Evolutionary conservation across 78 protist genomes (phyloP), one percentile per base, ranked within the genome.

Genomic region (Trichosphaerium sp.): DNA sequence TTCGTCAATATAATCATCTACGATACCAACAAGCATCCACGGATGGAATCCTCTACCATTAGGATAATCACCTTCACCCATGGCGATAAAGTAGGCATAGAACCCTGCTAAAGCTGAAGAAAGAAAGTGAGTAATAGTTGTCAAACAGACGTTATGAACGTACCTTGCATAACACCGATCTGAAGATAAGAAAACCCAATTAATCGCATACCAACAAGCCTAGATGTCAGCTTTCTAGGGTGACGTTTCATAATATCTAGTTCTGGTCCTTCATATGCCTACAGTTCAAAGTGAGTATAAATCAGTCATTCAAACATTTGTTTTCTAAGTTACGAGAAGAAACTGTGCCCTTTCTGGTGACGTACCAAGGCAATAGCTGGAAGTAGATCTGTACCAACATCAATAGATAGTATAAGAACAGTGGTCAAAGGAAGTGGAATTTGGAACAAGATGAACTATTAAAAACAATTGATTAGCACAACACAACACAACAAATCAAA

Each of bases 231-330:
- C 25, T 74, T 43, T 37, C 96, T 88, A 34, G 97, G 96, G 11
- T 74, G 81, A 21, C 89, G 75, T 18, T 60, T 38, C 98, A 94
- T 94, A 31, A 94, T 93, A 74, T 81, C 91, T 14, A 23, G 7
- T 72, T 94, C 98, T 44, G 85, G 78, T 3, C 18, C 25, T 60
- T 92, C 96, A 69, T 85, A 83, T 25, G 96, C 95, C n/a, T n/a
- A n/a, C 3, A 91, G 52, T 1, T 93, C 65, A 23, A 94, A 85
- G 38, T 67, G 76, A 38, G 82, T 18, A 21, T 44, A 18, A 44
- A 18, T 18, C 51, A 18, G 18, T 21, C 51, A 18, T 18, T 44
- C 51, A n/a, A 44, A 18, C 18, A 21, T 44, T 44, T 21, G 51
- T 18, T 18, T 44, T 44, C 18, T 21, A 44, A 18, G 18, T 44